These are phyloP conservation scores for Cylindrodendrum hubeiense DNA, from an alignment of 2,329 filamentous ascomycete species.

Conservation along the genomic window DNA sequence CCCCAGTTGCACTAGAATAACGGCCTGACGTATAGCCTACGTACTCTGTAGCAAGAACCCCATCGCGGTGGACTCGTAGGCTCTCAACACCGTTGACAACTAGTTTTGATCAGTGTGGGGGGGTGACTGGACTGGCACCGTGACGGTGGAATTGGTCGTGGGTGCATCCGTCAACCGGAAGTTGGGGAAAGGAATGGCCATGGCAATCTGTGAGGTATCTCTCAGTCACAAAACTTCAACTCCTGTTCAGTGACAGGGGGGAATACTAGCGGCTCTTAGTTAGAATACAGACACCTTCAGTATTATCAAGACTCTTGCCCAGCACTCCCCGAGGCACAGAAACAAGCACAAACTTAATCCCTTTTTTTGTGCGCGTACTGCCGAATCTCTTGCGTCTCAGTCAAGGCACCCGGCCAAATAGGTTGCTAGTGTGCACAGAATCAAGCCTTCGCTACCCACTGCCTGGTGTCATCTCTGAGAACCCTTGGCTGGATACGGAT, in stretches of 20 bases:
- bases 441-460: slow-evolving; percentile 3
- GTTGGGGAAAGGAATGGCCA: neutral
- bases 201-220: neutral
- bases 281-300: no score
- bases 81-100: neutral
- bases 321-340: no score
- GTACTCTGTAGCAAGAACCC: neutral
- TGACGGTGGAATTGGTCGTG: neutral
- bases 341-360: neutral
- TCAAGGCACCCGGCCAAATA: neutral
- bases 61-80: neutral
- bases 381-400: neutral
- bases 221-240: neutral
- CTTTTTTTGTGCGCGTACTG: neutral
- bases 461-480: neutral
- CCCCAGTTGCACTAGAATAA: neutral
- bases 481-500: neutral
- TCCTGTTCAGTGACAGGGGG: no score
- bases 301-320: no score
- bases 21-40: neutral
- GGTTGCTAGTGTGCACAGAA: neutral
- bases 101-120: neutral
- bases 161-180: neutral
- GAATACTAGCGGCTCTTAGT: no score
- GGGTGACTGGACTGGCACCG: slow-evolving; percentile 9